Evolutionary conservation across 352 stramenopile genomes (phyloP), one percentile per base, ranked within the genome.

Genomic region (Phytophthora pini): DNA sequence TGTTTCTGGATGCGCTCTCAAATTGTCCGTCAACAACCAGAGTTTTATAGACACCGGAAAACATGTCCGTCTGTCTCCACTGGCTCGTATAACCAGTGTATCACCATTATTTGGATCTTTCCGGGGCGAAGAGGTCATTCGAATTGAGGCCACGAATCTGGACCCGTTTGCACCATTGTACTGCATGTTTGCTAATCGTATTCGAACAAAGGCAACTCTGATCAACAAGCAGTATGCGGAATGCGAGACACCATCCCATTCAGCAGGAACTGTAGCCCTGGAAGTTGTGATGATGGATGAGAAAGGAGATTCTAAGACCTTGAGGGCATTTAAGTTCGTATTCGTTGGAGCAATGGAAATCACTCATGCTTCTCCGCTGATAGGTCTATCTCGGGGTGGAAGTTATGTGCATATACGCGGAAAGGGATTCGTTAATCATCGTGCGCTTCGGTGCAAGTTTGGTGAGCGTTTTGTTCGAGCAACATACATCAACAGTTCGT

Each of bases 1-100:
- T n/a, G 51, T 12, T 1, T 24, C 34, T 15, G 59, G 53, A 1
- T 87, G 78, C n/a, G 43, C 70, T 13, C 2, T 80, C 5, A 54
- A 70, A 8, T n/a, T 81, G 6, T 87, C 78, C 4, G 65, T 85
- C 3, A 87, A 87, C 45, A 72, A 81, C 11, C 76, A 83, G 24
- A 64, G 59, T 1, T 83, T 74, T 55, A 27, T 22, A 0, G 48
- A 52, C 27, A 76, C 68, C 1, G 71, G 64, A 15, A 80, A 70
- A 26, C 31, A 45, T 26, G 32, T 83, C 12, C 29, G 38, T 11
- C 24, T 83, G 1, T 45, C 50, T 11, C 22, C 60, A 7, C 4
- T 57, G 26, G 45, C 54, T 27, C 43, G 55, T 45, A 60, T 81
- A 22, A 11, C 51, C 9, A 48, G 17, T 0, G 58, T 56, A 11